These are phyloP conservation scores for Papiliotrema fonsecae DNA, from an alignment of 1,284 basidiomycete genomes.

Conservation along the genomic window DNA sequence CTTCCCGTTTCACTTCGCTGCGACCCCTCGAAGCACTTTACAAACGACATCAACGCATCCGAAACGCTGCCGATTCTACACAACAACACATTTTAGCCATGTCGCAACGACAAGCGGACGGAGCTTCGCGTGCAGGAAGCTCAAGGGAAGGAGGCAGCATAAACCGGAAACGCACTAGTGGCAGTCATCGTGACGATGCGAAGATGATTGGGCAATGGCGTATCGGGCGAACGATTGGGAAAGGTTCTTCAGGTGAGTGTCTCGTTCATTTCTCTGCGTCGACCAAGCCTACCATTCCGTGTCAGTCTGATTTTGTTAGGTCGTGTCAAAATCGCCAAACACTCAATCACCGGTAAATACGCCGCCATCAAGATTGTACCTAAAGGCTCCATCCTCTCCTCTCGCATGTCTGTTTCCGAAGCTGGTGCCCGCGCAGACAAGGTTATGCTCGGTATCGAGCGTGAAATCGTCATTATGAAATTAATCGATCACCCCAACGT, in stretches of 20 bases:
- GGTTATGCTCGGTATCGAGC: constrained; percentile 79
- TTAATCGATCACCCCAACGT: constrained; percentile 97
- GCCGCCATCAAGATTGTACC: constrained; percentile 97
- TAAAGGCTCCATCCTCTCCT: constrained; percentile 68
- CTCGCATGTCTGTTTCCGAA: constrained; percentile 65
- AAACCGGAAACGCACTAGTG: constrained; percentile 1
- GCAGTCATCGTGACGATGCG: constrained; percentile 18
- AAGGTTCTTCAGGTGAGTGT: constrained; percentile 75
- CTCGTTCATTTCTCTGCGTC: background rate
- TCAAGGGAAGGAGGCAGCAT: background rate
- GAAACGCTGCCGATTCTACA: too few species aligned
- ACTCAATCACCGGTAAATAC: constrained; percentile 79
- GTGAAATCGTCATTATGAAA: constrained; percentile 99
- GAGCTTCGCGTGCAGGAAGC: constrained; percentile 1
- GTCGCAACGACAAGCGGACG: too few species aligned
- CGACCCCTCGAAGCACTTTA: background rate
- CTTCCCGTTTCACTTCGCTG: background rate
- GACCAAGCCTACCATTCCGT: background rate
- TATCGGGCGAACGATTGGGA: constrained; percentile 86
- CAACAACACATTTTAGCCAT: too few species aligned
- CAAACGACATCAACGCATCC: background rate
- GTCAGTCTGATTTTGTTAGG: constrained; percentile 54
- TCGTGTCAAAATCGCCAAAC: constrained; percentile 84
- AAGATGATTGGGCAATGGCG: constrained; percentile 83
- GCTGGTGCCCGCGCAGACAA: constrained; percentile 64